phyloP scores from a whole-genome alignment of 352 stramenopile species.

The Lagenidium sp. region DNA sequence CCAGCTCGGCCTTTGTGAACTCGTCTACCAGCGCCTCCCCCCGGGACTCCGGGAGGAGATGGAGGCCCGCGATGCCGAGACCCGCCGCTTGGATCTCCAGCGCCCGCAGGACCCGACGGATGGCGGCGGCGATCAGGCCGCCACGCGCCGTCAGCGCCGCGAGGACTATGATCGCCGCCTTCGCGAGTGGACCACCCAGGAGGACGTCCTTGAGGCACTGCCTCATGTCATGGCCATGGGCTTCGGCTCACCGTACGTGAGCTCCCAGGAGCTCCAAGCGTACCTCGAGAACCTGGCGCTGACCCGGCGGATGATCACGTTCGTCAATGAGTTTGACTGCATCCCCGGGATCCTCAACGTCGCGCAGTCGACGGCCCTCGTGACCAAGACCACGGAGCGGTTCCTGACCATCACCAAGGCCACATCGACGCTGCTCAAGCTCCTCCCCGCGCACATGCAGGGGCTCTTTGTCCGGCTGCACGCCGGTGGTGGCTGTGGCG shows the following conservation, averaged over 20 bases:
- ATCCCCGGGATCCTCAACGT: conserved; percentile 81
- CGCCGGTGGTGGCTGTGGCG: background rate
- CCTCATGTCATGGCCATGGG: conserved; percentile 57
- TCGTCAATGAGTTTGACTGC: conserved; percentile 85
- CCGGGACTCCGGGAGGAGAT: conserved; percentile 31
- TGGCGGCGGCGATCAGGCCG: background rate
- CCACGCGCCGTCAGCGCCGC: background rate
- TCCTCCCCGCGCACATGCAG: conserved; percentile 70
- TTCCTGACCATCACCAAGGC: conserved; percentile 77
- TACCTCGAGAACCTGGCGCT: conserved; percentile 50
- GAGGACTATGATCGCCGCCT: background rate
- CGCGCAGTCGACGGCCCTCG: conserved; percentile 60
- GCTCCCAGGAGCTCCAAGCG: conserved; percentile 25
- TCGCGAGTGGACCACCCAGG: conserved; percentile 8
- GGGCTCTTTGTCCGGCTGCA: conserved; percentile 33
- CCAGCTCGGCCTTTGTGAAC: conserved; percentile 63
- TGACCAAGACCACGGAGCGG: conserved; percentile 72
- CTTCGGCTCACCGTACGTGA: conserved; percentile 72
- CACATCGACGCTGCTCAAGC: conserved; percentile 57
- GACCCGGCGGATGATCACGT: conserved; percentile 45
- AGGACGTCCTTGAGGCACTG: conserved; percentile 17
- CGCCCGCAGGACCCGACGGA: conserved; percentile 6
- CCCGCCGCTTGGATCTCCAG: conserved; percentile 18
- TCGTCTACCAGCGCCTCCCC: conserved; percentile 65
- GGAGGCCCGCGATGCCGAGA: conserved; percentile 52